Base-by-base conservation (phyloP, 257 asterid genomes). In the Mitragyna speciosa region DNA sequence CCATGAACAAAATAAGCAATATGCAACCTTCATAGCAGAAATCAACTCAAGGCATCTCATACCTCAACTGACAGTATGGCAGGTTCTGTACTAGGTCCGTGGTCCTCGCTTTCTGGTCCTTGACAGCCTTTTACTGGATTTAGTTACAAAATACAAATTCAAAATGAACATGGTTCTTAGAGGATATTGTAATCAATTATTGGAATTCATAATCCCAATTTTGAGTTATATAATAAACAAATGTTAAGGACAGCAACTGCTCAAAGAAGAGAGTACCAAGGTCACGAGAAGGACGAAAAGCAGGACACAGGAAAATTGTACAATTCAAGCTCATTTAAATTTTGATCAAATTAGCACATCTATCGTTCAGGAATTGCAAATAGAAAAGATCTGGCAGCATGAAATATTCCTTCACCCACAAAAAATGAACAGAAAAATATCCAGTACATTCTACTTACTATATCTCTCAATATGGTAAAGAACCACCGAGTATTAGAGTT, bases 31-130 rank as follows among this genome's bases (percentile, higher is more conserved):
- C 8, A 64, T 0, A 9, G 12, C 68, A 75, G n/a, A 9, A 56
- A 31, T 59, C 48, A 43, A 39, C 45, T 22, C 8, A 45, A 20
- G 68, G 65, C 22, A 73, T 70, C 74, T 67, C 71, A 67, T 88
- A 91, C 99, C 97, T 95, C 98, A 66, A 95, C 99, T 54, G 99
- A 95, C 59, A 95, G 89, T 82, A 93, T 95, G 67, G 97, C 95
- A 77, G 99, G 93, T 69, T 89, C 91, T 81, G 85, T 89, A 70
- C 70, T 86, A 20, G 92, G 96, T 79, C 84, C 91, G 77, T 83
- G 80, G 67, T 85, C 90, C 82, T 85, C 92, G 76, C 75, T 80
- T 68, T 89, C 93, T 41, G 79, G 74, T 65, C 85, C 88, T 74
- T 78, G 88, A 83, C 77, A n/a, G 94, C 85, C 79, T 93, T 87